phyloP scores from a whole-genome alignment of 306 rosid genomes.

The Potentilla sterilis region DNA sequence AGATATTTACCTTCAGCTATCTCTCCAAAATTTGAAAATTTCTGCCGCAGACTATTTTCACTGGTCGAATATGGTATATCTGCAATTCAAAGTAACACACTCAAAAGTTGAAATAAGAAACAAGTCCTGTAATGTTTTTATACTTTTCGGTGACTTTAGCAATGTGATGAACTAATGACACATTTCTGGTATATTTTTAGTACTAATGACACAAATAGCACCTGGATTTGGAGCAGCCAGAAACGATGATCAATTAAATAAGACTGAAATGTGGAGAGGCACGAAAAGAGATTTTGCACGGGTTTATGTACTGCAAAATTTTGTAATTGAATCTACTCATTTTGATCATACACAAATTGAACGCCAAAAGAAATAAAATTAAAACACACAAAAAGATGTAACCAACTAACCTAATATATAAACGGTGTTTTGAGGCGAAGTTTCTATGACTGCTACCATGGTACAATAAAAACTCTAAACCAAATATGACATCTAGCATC shows the following conservation, averaged over 20 bases:
- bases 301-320: neutral
- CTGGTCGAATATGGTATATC: constrained; percentile 76
- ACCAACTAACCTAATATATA: neutral
- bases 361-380: neutral
- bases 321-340: neutral
- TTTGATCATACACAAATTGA: neutral
- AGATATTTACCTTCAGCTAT: constrained; percentile 70
- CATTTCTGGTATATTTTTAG: neutral
- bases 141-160: neutral
- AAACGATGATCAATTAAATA: neutral
- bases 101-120: constrained; percentile 12
- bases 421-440: neutral
- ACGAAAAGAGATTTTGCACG: neutral
- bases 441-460: neutral
- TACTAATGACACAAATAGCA: neutral
- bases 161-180: neutral
- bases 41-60: constrained; percentile 57
- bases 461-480: neutral
- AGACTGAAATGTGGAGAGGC: neutral
- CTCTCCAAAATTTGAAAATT: constrained; percentile 76
- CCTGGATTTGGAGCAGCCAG: neutral
- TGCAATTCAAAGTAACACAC: constrained; percentile 34
- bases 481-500: neutral
- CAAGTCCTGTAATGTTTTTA: neutral
- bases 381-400: neutral